phyloP scores from a whole-genome alignment of 768 basidiomycete genomes.

The Xerocomellus amylosporus region DNA sequence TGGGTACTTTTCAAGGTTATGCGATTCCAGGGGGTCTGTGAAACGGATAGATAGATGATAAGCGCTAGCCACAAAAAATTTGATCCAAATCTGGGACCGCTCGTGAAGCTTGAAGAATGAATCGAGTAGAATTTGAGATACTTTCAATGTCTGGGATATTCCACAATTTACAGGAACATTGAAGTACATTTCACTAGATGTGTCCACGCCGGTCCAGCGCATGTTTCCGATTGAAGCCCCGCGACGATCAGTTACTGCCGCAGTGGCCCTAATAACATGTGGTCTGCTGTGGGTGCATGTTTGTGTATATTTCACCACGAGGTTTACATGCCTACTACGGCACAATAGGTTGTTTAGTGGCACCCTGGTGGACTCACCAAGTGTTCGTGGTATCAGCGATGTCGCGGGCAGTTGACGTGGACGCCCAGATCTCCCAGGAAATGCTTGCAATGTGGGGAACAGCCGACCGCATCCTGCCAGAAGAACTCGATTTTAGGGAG shows the following conservation, averaged over 20 bases:
- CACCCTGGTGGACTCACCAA: not conserved
- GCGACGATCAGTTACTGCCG: not conserved
- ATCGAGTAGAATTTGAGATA: no score
- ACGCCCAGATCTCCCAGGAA: not conserved
- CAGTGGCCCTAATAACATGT: no score
- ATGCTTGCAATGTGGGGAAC: not conserved
- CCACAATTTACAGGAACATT: no score
- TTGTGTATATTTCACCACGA: conserved; percentile 14
- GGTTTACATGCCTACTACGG: no score
- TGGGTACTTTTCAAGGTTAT: not conserved
- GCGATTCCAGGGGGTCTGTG: not conserved
- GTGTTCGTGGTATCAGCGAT: not conserved
- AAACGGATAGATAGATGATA: not conserved
- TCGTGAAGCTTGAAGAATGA: not conserved
- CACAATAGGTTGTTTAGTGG: not conserved
- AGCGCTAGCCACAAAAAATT: no score
- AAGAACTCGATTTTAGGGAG: conserved; percentile 5
- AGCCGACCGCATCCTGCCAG: not conserved
- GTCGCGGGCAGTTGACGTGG: not conserved
- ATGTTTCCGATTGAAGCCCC: not conserved
- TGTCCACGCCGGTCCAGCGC: conserved; percentile 1
- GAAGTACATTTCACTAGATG: no score
- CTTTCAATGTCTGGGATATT: not conserved
- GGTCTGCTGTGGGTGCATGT: conserved; percentile 4
- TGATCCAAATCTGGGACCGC: no score